Conservation (phyloP, 2,329 filamentous ascomycete species). For the Aureobasidium sp. region DNA sequence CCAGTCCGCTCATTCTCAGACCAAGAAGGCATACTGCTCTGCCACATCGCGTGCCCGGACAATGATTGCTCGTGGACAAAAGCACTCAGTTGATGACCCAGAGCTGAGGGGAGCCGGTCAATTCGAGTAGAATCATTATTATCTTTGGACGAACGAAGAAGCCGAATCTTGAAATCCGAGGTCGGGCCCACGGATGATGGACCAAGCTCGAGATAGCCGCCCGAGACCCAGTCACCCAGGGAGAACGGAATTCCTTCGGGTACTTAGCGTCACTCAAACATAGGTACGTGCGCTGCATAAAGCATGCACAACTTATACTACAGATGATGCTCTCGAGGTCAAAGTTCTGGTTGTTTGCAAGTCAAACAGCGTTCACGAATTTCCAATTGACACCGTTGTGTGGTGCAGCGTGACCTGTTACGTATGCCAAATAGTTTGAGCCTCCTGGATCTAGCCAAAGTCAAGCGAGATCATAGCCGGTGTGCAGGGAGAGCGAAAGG, state of each 20-base stretch:
- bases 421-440: constrained; percentile 5
- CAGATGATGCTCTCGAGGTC: background rate
- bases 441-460: constrained; percentile 3
- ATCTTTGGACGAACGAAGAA: background rate
- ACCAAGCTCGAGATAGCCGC: background rate
- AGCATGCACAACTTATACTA: background rate
- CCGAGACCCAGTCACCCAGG: background rate
- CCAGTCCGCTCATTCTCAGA: no score
- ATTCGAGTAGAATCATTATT: background rate
- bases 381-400: background rate
- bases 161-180: constrained; percentile 5
- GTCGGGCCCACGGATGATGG: constrained; percentile 1
- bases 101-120: constrained; percentile 3
- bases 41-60: background rate
- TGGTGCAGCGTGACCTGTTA: background rate
- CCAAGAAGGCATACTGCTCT: background rate
- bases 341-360: background rate
- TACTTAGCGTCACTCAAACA: background rate
- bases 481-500: background rate
- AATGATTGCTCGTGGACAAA: background rate
- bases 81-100: background rate
- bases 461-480: background rate
- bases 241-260: background rate
- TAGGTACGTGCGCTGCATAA: background rate
- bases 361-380: background rate